A percentile compares a stretch with the other conserved stretches of the same genome.
Conservation (phyloP, 805 yeast species). For the Ogataea paraovalis region DNA sequence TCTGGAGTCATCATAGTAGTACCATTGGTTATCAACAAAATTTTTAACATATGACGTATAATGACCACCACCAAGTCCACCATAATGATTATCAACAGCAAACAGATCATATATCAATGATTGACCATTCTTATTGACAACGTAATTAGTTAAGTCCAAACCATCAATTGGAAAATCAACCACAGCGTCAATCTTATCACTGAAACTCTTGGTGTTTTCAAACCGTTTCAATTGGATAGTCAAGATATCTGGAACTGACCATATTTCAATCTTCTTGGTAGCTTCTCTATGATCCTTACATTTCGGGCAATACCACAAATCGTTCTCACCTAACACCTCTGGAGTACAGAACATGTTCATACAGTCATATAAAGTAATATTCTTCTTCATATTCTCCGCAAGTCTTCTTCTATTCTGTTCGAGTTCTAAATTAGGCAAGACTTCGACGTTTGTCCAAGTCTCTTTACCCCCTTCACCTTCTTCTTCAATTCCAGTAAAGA, state of each 20-base stretch:
- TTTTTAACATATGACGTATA: slow-evolving; percentile 89
- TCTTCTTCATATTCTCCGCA: slow-evolving; percentile 29
- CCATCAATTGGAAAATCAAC: slow-evolving; percentile 87
- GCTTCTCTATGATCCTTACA: slow-evolving; percentile 91
- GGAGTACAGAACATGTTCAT: slow-evolving; percentile 69
- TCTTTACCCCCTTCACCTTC: slow-evolving; percentile 45
- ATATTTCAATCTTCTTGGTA: slow-evolving; percentile 81
- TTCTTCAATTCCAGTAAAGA: slow-evolving; percentile 47
- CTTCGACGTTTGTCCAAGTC: slow-evolving; percentile 52
- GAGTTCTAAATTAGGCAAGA: slow-evolving; percentile 50
- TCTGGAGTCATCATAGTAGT: slow-evolving; percentile 82
- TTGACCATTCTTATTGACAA: slow-evolving; percentile 37
- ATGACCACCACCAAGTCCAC: slow-evolving; percentile 97
- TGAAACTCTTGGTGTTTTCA: slow-evolving; percentile 74
- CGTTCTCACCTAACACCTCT: slow-evolving; percentile 83
- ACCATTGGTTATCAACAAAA: slow-evolving; percentile 75
- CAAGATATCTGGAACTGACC: slow-evolving; percentile 91
- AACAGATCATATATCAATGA: slow-evolving; percentile 69
- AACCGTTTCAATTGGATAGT: slow-evolving; percentile 89
- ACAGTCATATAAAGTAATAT: slow-evolving; percentile 68
- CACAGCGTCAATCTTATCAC: slow-evolving; percentile 83
- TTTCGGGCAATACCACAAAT: slow-evolving; percentile 88
- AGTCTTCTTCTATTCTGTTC: slow-evolving; percentile 40
- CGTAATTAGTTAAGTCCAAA: slow-evolving; percentile 63
- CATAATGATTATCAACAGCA: slow-evolving; percentile 94